phyloP scores from a whole-genome alignment of 495 filamentous ascomycete genomes.

The Lentithecium fluviatile region DNA sequence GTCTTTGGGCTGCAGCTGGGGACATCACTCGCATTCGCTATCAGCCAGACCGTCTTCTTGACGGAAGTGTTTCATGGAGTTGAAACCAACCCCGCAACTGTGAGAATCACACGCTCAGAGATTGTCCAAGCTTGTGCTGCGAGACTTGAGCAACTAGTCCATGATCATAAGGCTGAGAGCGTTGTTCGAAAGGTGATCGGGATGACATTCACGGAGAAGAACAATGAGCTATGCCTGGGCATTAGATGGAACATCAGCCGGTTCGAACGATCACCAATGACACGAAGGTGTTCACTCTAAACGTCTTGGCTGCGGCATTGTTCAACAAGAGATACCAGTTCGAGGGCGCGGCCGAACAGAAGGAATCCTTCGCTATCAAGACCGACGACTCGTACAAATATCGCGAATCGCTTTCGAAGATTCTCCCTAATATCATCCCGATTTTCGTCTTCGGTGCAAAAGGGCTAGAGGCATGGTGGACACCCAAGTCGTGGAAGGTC shows the following conservation, averaged over 20 bases:
- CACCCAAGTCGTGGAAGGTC: conserved; percentile 10
- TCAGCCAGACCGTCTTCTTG: too few species aligned
- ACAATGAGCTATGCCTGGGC: background rate
- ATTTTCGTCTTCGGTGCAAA: conserved; percentile 20
- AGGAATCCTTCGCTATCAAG: background rate
- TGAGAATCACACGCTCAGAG: too few species aligned
- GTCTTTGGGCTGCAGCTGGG: too few species aligned
- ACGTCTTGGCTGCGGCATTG: background rate
- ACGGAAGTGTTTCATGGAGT: too few species aligned
- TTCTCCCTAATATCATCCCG: conserved; percentile 15
- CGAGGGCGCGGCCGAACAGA: background rate
- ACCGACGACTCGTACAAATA: conserved; percentile 13
- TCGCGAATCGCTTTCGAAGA: conserved; percentile 13
- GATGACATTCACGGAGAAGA: background rate
- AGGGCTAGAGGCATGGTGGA: conserved; percentile 13
- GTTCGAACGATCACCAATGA: background rate
- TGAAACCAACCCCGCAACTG: too few species aligned
- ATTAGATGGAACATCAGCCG: background rate
- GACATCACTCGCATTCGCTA: too few species aligned
- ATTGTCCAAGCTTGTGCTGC: too few species aligned
- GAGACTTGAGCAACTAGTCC: too few species aligned
- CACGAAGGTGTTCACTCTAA: background rate
- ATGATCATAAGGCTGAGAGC: too few species aligned
- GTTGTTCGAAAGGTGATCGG: background rate
- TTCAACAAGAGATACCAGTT: background rate